Evolutionary conservation across 306 rosid species (phyloP).

Genomic region (Pyrus pyrifolia): DNA sequence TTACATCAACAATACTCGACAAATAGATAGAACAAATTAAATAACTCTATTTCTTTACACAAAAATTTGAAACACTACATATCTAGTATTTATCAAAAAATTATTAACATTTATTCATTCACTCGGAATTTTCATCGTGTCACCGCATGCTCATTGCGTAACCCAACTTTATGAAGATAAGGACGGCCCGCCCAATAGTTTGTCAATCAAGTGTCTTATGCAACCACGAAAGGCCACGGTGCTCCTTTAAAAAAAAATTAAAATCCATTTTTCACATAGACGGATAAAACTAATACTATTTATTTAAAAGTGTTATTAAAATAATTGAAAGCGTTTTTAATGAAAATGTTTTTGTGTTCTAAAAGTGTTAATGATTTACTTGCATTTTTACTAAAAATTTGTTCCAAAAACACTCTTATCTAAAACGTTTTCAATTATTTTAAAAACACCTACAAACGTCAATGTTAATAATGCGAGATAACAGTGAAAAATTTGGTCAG

Average conservation of each 20-base stretch:
- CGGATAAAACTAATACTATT: too few species aligned
- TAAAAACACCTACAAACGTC: too few species aligned
- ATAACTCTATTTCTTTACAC: too few species aligned
- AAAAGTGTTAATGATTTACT: too few species aligned
- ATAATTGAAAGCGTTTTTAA: too few species aligned
- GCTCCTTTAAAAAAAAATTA: too few species aligned
- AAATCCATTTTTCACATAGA: not conserved
- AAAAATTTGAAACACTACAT: not conserved
- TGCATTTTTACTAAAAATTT: too few species aligned
- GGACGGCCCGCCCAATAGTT: not conserved
- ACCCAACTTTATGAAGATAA: not conserved
- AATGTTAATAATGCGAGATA: not conserved
- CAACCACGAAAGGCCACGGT: not conserved
- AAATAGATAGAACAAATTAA: too few species aligned
- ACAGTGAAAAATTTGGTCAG: not conserved
- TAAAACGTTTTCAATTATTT: fast-evolving
- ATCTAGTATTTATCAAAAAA: too few species aligned
- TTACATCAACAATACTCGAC: too few species aligned
- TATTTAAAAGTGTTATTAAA: not conserved
- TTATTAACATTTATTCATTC: not conserved
- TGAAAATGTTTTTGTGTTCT: too few species aligned
- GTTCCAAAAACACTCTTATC: fast-evolving
- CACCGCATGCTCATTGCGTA: not conserved
- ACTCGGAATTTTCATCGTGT: not conserved
- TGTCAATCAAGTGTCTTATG: not conserved